Conservation (phyloP, 2,329 filamentous ascomycete genomes). For the Aspergillus carbonarius region DNA sequence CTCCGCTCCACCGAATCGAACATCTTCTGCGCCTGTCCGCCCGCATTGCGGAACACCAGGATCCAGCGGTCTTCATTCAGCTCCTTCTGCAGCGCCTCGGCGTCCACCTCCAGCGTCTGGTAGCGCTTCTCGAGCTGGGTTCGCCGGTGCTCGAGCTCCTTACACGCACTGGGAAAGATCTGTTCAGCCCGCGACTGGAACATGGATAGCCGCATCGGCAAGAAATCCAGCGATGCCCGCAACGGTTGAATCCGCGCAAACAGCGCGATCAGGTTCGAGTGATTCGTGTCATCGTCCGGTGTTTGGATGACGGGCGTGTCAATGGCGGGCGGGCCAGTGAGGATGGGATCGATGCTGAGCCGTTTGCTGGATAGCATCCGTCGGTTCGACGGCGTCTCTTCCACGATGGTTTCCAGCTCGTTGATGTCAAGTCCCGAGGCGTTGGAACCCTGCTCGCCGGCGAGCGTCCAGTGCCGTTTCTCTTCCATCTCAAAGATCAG, state of each 20-base stretch:
- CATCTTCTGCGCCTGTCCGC: conserved; percentile 92
- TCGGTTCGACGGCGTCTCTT: conserved; percentile 69
- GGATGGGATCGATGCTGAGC: conserved; percentile 63
- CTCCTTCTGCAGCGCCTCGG: conserved; percentile 83
- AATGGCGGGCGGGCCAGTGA: conserved; percentile 51
- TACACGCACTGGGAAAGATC: conserved; percentile 85
- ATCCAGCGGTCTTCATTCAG: conserved; percentile 96
- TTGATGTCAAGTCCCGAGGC: conserved; percentile 68
- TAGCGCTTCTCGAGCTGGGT: conserved; percentile 78
- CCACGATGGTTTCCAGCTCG: conserved; percentile 88
- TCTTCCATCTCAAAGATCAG: conserved; percentile 98
- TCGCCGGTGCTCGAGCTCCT: conserved; percentile 77
- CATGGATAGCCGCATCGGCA: conserved; percentile 88
- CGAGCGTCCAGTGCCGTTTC: conserved; percentile 74
- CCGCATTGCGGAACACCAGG: conserved; percentile 89
- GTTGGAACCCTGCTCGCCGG: conserved; percentile 58
- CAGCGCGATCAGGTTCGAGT: conserved; percentile 81
- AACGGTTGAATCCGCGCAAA: conserved; percentile 96
- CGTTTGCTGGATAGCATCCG: conserved; percentile 59
- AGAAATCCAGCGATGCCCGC: conserved; percentile 86
- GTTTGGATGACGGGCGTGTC: conserved; percentile 45
- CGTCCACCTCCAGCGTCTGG: conserved; percentile 84
- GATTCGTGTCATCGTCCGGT: conserved; percentile 77
- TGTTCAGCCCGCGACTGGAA: conserved; percentile 76
- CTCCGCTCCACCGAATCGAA: conserved; percentile 91